Conservation (phyloP, 176 grass and related monocot species). For the Oryza officinalis region DNA sequence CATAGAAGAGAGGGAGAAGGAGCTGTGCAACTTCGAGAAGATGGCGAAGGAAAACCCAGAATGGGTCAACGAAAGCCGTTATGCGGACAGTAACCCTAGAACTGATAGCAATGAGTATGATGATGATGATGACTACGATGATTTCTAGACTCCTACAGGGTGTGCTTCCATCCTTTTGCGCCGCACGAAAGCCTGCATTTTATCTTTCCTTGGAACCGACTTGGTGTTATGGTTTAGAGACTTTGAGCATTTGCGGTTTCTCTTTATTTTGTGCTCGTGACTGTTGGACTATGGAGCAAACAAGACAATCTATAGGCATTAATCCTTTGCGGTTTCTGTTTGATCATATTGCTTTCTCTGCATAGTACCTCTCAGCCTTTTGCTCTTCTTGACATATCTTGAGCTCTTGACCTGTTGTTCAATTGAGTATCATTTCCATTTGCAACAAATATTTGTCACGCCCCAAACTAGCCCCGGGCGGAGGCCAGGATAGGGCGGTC, state of each 20-base stretch:
- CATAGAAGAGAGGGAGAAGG: background rate
- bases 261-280: background rate
- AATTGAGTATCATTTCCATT: too few species aligned
- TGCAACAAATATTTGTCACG: too few species aligned
- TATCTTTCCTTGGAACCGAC: background rate
- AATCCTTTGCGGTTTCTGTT: background rate
- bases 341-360: background rate
- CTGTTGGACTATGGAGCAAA: background rate
- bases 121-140: background rate
- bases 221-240: background rate
- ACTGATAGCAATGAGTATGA: slow-evolving; percentile 15
- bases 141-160: background rate
- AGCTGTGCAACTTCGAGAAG: slow-evolving; percentile 10
- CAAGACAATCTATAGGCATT: background rate
- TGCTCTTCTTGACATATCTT: background rate
- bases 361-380: background rate
- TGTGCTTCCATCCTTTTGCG: background rate
- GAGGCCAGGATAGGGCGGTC: too few species aligned
- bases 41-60: slow-evolving; percentile 15
- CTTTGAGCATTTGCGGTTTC: background rate
- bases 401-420: background rate
- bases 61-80: background rate
- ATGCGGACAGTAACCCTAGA: too few species aligned
- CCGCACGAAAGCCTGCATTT: background rate
- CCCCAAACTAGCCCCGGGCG: too few species aligned